phyloP scores from a whole-genome alignment of 495 filamentous ascomycete genomes.

The Penicillium diatomitis region DNA sequence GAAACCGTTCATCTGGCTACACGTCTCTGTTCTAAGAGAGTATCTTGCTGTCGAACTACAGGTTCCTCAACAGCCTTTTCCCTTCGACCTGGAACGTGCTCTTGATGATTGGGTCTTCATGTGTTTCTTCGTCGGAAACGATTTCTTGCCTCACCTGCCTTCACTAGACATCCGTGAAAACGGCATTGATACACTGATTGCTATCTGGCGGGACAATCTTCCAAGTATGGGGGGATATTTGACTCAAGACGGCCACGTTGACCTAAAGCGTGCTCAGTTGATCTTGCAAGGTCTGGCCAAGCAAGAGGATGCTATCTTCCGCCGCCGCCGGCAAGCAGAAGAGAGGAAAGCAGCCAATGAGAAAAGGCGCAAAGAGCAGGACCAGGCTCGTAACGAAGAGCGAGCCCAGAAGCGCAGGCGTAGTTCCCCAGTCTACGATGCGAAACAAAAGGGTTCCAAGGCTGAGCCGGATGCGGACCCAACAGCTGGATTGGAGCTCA shows the following conservation, averaged over 20 bases:
- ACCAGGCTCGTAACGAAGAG: conserved; percentile 43
- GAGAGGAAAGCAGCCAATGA: conserved; percentile 68
- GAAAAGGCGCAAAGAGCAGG: conserved; percentile 67
- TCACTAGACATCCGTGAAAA: conserved; percentile 95
- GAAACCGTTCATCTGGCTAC: conserved; percentile 98
- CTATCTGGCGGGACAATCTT: conserved; percentile 92
- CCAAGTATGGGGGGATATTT: conserved; percentile 89
- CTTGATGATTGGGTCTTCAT: conserved; percentile 99
- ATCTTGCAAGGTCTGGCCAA: conserved; percentile 86
- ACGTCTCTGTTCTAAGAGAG: conserved; percentile 84
- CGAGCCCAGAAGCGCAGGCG: conserved; percentile 35
- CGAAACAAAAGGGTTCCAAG: conserved; percentile 18
- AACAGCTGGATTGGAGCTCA: conserved; percentile 43
- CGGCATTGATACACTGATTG: conserved; percentile 90
- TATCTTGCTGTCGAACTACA: conserved; percentile 86
- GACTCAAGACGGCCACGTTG: conserved; percentile 87
- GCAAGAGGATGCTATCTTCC: conserved; percentile 93
- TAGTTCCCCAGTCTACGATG: conserved; percentile 39
- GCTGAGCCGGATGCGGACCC: conserved; percentile 29
- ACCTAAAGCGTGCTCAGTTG: conserved; percentile 75
- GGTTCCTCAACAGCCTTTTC: conserved; percentile 68
- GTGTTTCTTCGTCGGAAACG: conserved; percentile 99
- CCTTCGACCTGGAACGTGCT: conserved; percentile 87
- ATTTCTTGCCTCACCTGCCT: conserved; percentile 94
- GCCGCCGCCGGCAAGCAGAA: conserved; percentile 69